Evolutionary conservation across 176 grass and related monocot genomes (phyloP).

Genomic region (Triticum timopheevii): DNA sequence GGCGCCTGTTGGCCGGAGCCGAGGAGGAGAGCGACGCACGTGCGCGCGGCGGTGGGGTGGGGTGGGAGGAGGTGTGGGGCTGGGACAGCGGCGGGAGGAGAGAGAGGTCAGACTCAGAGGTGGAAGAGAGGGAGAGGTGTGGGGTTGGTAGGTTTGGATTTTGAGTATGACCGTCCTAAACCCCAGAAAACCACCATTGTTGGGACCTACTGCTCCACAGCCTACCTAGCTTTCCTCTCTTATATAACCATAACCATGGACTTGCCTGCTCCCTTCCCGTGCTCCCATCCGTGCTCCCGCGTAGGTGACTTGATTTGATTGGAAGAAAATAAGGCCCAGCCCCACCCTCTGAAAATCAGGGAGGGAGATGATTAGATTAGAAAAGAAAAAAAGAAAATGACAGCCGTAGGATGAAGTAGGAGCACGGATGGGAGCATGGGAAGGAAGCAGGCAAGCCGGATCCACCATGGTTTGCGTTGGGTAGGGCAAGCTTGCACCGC

Average conservation of each 20-base stretch:
- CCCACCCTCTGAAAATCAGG: too few relatives aligned
- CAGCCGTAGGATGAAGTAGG: too few relatives aligned
- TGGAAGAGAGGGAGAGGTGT: slow-evolving; percentile 1
- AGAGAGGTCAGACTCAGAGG: slow-evolving; percentile 35
- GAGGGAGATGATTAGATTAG: too few relatives aligned
- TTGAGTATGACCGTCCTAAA: slow-evolving; percentile 28
- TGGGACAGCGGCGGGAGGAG: slow-evolving; percentile 40
- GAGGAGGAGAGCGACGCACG: slow-evolving; percentile 22
- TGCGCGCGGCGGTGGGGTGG: slow-evolving; percentile 37
- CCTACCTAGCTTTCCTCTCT: background rate
- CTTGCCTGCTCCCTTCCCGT: too few relatives aligned
- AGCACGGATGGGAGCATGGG: too few relatives aligned
- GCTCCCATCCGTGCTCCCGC: too few relatives aligned
- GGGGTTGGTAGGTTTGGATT: slow-evolving; percentile 35
- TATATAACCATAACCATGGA: background rate
- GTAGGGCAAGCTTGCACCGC: background rate
- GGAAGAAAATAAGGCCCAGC: too few relatives aligned
- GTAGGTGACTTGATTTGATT: too few relatives aligned
- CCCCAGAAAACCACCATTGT: slow-evolving; percentile 17
- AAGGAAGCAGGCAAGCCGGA: too few relatives aligned
- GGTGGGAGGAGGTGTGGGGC: slow-evolving; percentile 40
- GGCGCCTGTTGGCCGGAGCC: slow-evolving; percentile 18
- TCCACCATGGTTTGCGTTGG: background rate
- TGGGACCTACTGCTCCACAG: background rate
- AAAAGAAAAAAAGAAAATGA: too few relatives aligned